Conservation (phyloP, 2,329 filamentous ascomycete genomes). For the Colletotrichum sp. region DNA sequence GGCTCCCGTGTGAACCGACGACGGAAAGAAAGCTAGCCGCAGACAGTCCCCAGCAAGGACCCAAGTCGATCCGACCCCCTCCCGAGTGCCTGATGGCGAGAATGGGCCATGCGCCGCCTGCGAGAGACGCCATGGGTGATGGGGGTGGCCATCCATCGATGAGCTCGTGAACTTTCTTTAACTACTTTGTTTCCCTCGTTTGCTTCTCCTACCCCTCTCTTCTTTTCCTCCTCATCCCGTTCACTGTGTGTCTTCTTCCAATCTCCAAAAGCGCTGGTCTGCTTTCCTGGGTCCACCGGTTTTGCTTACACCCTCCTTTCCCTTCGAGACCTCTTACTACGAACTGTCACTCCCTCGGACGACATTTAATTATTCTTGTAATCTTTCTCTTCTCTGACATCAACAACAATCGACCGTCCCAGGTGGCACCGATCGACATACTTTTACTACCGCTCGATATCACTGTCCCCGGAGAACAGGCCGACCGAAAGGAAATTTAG, state of each 20-base stretch:
- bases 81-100: conserved; percentile 6
- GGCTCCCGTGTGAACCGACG: conserved; percentile 19
- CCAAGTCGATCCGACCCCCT: conserved; percentile 18
- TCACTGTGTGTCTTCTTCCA: conserved; percentile 32
- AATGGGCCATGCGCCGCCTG: conserved; percentile 10
- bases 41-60: conserved; percentile 21
- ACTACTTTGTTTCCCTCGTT: conserved; percentile 24
- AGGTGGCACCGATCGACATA: conserved; percentile 22
- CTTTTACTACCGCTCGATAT: not conserved
- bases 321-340: conserved; percentile 18
- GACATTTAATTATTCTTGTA: conserved; percentile 30
- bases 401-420: conserved; percentile 23
- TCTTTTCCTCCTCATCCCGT: conserved; percentile 22
- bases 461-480: conserved; percentile 22
- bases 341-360: conserved; percentile 22
- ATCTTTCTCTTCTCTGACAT: conserved; percentile 32
- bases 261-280: conserved; percentile 54
- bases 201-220: conserved; percentile 28
- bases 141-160: not conserved
- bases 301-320: conserved; percentile 37
- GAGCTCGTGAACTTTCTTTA: conserved; percentile 16
- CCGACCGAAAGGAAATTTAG: conserved; percentile 21
- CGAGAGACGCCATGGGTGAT: not conserved
- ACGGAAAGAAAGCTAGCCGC: conserved; percentile 24
- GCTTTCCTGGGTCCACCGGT: conserved; percentile 44